Evolutionary conservation across 768 basidiomycete genomes (phyloP), one percentile per base, ranked within the genome.

Genomic region (Leccinum aurantiacum): DNA sequence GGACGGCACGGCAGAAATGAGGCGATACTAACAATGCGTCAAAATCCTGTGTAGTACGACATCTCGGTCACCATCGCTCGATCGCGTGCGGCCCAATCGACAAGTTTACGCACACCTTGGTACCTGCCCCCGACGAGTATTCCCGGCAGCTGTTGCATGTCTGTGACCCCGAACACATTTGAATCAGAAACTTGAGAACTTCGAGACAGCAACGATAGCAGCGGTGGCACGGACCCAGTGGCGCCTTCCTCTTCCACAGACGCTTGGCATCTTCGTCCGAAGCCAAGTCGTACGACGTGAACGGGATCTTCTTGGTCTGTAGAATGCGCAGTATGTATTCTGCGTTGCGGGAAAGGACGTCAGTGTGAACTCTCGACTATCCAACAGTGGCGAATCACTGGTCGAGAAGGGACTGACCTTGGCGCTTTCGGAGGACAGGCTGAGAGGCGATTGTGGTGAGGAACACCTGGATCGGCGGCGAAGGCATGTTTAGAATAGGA

Each of bases 391-490:
- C 41, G 41, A 2, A 41, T 41, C 41, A 2, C 41, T 41, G 41
- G 41, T 41, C 41, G n/a, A 41, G 41, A 41, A 41, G 44, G 33
- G 8, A 63, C 72, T 33, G 49, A 87, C 91, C 91, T 84, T 94
- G 92, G 25, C 90, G 85, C 65, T 89, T 85, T 64, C 92, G 79
- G 61, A 94, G 79, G 54, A 83, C 82, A 1, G 89, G 85, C 69
- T 92, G 88, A 52, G 90, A 90, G 3, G 88, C 89, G 63, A 94
- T 93, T 15, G 93, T 94, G n/a, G 93, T 94, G 57, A 93, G 81
- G 72, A 91, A 93, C 44, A 76, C 70, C 66, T 89, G 84, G 60
- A 94, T 87, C 8, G 92, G 92, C 6, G 92, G 92, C n/a, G 91
- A 84, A 56, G 87, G 80, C 89, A 90, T 91, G 55, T 49, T 57